A percentile compares a stretch with the other conserved stretches of the same genome.
Evolutionary conservation across 1,284 basidiomycete species (phyloP).

Genomic region (Apiotrichum mycotoxinovorans): DNA sequence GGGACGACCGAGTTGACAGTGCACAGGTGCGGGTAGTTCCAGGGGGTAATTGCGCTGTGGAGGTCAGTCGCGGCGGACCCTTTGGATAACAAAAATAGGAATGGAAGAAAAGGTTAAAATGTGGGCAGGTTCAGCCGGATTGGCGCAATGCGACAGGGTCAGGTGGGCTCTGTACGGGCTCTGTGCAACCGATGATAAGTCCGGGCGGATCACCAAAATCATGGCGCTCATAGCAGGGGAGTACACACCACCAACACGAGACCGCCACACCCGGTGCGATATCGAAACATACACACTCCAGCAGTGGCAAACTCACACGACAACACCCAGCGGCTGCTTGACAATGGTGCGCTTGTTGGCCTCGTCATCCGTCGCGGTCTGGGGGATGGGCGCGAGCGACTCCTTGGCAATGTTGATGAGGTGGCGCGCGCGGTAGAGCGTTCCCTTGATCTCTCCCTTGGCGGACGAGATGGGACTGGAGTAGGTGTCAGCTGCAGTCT

Average conservation of each 20-base stretch:
- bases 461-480: slow-evolving; percentile 70
- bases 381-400: slow-evolving; percentile 69
- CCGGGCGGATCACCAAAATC: no score
- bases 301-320: slow-evolving; percentile 96
- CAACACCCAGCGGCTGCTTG: slow-evolving; percentile 79
- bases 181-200: no score
- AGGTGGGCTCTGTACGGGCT: no score
- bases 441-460: slow-evolving; percentile 74
- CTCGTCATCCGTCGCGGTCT: slow-evolving; percentile 71
- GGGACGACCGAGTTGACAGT: slow-evolving; percentile 87
- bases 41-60: slow-evolving; percentile 34
- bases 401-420: slow-evolving; percentile 78
- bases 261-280: no score
- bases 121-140: background rate
- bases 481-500: background rate
- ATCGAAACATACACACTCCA: no score
- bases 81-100: background rate
- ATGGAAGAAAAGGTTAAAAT: background rate
- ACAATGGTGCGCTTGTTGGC: slow-evolving; percentile 79
- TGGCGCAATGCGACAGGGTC: no score
- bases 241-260: no score
- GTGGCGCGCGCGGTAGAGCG: slow-evolving; percentile 74
- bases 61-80: background rate
- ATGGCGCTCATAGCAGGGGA: no score
- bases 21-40: slow-evolving; percentile 81